These are phyloP conservation scores for Evansstolkia leycettana DNA, from an alignment of 495 filamentous ascomycete genomes.

Conservation along the genomic window DNA sequence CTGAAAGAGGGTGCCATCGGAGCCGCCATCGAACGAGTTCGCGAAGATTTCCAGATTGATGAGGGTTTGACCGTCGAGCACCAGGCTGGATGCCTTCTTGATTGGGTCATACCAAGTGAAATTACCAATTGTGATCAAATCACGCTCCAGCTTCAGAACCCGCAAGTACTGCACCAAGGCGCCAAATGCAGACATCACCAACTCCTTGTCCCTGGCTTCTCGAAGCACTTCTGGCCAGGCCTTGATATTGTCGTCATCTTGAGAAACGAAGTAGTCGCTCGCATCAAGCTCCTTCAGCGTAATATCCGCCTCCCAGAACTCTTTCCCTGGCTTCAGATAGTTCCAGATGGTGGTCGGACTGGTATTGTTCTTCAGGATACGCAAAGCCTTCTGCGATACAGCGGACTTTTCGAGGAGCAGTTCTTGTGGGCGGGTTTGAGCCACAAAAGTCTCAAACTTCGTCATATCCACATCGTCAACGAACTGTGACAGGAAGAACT, in stretches of 20 bases:
- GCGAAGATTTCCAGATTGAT: slow-evolving; percentile 96
- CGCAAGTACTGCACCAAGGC: slow-evolving; percentile 80
- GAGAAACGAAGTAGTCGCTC: slow-evolving; percentile 63
- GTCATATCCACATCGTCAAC: slow-evolving; percentile 88
- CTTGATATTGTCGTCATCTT: slow-evolving; percentile 47
- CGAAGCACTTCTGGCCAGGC: slow-evolving; percentile 72
- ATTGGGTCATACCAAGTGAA: slow-evolving; percentile 92
- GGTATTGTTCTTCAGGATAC: slow-evolving; percentile 96
- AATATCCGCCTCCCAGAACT: slow-evolving; percentile 85
- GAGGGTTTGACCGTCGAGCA: slow-evolving; percentile 91
- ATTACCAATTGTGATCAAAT: slow-evolving; percentile 79
- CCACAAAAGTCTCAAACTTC: slow-evolving; percentile 95
- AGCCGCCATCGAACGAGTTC: slow-evolving; percentile 80
- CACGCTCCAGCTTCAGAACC: slow-evolving; percentile 77
- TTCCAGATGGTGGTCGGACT: slow-evolving; percentile 93
- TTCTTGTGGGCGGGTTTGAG: slow-evolving; percentile 84
- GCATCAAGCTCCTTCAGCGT: slow-evolving; percentile 73
- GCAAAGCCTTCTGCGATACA: slow-evolving; percentile 69
- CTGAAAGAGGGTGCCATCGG: slow-evolving; percentile 76
- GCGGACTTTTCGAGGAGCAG: slow-evolving; percentile 80
- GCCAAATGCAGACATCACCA: slow-evolving; percentile 87
- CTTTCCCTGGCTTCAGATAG: slow-evolving; percentile 70
- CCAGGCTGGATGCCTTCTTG: slow-evolving; percentile 79
- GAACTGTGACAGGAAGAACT: slow-evolving; percentile 88
- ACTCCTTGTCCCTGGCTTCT: slow-evolving; percentile 63